These are phyloP conservation scores for Echinochloa phyllopogon DNA, from an alignment of 176 grass and related monocot species.

Conservation along the genomic window DNA sequence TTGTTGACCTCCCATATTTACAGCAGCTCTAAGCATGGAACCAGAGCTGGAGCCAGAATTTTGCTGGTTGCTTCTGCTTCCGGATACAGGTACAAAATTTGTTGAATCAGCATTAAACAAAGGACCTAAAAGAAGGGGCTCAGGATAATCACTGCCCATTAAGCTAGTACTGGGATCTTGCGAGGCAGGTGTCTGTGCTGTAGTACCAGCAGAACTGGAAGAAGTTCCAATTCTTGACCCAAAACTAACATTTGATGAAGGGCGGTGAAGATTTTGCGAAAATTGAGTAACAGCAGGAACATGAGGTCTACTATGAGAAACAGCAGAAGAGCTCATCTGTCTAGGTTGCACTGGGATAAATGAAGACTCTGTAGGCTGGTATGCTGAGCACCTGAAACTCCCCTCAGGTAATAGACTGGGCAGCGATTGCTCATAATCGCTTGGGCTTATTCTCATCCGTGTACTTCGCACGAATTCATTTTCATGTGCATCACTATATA, in stretches of 20 bases:
- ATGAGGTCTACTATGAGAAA: conserved; percentile 47
- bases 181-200: conserved; percentile 32
- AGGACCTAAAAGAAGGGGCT: conserved; percentile 45
- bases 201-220: conserved; percentile 35
- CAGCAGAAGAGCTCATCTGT: conserved; percentile 21
- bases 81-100: conserved; percentile 33
- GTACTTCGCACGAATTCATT: conserved; percentile 48
- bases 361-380: conserved; percentile 34
- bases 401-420: conserved; percentile 48
- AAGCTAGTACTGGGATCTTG: conserved; percentile 43
- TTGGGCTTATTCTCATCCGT: conserved; percentile 51
- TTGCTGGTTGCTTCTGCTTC: conserved; percentile 56
- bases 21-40: conserved; percentile 40
- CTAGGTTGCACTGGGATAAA: conserved; percentile 63
- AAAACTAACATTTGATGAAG: conserved; percentile 43
- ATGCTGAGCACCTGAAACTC: conserved; percentile 42
- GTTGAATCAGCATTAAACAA: conserved; percentile 49
- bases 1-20: conserved; percentile 49
- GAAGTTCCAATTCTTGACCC: conserved; percentile 41
- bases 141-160: conserved; percentile 37
- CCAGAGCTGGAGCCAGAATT: conserved; percentile 41
- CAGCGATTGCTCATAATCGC: conserved; percentile 49
- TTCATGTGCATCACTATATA: conserved; percentile 39
- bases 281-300: conserved; percentile 52
- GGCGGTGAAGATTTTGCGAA: conserved; percentile 46